Evolutionary conservation across 106 monocot genomes (phyloP).

Genomic region (Ottelia alismoides): DNA sequence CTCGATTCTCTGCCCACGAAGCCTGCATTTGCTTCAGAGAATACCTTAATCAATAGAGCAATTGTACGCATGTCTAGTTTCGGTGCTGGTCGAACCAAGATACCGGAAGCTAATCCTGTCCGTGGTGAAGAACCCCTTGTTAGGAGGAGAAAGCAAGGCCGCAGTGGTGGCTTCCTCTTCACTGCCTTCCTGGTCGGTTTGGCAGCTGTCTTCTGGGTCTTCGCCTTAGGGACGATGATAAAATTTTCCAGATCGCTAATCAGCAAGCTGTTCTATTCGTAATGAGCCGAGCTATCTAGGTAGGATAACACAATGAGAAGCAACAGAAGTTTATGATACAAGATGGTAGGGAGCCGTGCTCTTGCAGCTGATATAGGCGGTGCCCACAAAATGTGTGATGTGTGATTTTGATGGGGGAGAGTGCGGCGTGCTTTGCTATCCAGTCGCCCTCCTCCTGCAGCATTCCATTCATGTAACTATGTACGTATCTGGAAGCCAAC

Average conservation of each 20-base stretch:
- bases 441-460: too few relatives aligned
- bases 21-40: slow-evolving; percentile 77
- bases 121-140: background rate
- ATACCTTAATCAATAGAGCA: slow-evolving; percentile 38
- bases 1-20: slow-evolving; percentile 69
- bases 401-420: too few relatives aligned
- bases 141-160: slow-evolving; percentile 12
- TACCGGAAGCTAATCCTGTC: background rate
- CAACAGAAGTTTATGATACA: too few relatives aligned
- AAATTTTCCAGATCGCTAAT: slow-evolving; percentile 47
- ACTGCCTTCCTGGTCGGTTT: slow-evolving; percentile 57
- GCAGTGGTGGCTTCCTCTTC: slow-evolving; percentile 47
- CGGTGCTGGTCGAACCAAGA: slow-evolving; percentile 14
- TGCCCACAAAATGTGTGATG: too few relatives aligned
- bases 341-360: too few relatives aligned
- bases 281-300: too few relatives aligned
- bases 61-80: slow-evolving; percentile 76
- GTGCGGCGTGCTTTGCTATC: too few relatives aligned
- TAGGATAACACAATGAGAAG: too few relatives aligned
- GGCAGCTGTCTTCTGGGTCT: slow-evolving; percentile 52
- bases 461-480: too few relatives aligned
- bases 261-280: slow-evolving; percentile 18
- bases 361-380: too few relatives aligned
- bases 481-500: too few relatives aligned
- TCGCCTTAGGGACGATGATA: slow-evolving; percentile 32